Conservation (phyloP, 2,329 filamentous ascomycete genomes). For the Apiospora marii region DNA sequence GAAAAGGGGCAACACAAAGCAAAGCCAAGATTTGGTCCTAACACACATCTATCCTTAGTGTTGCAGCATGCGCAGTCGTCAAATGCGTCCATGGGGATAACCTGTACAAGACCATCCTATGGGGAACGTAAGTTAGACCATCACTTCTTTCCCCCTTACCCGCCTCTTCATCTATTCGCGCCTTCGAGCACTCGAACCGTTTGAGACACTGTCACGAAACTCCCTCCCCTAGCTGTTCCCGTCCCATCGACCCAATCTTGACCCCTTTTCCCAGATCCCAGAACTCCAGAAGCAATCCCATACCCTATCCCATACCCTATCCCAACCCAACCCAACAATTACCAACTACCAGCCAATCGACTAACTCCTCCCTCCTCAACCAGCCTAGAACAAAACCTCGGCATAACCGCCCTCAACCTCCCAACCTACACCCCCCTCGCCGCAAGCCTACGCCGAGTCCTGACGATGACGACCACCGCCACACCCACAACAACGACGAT, state of each 20-base stretch:
- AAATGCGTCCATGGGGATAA: constrained; percentile 1
- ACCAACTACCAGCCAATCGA: not conserved
- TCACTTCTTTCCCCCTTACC: not conserved
- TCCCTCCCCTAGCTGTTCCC: not conserved
- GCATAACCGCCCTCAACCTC: constrained; percentile 20
- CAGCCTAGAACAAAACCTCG: constrained; percentile 21
- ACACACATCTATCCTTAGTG: not conserved
- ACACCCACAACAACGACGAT: not conserved
- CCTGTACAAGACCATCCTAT: not conserved
- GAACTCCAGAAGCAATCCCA: not conserved
- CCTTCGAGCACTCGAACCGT: not conserved
- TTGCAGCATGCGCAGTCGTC: not conserved
- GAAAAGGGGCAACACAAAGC: not conserved
- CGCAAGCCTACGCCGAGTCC: not conserved
- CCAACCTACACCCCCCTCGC: not conserved
- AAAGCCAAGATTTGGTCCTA: not conserved
- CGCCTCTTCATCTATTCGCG: not conserved
- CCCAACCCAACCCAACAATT: not conserved
- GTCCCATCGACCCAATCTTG: not conserved
- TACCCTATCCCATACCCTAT: not conserved
- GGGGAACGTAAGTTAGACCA: constrained; percentile 5
- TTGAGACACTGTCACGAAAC: not conserved
- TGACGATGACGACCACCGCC: not conserved
- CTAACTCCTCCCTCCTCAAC: not conserved
- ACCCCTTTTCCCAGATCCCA: not conserved